Evolutionary conservation across 192 early-diverging fungal genomes (phyloP), one percentile per base, ranked within the genome.

Genomic region (Podila epigama): DNA sequence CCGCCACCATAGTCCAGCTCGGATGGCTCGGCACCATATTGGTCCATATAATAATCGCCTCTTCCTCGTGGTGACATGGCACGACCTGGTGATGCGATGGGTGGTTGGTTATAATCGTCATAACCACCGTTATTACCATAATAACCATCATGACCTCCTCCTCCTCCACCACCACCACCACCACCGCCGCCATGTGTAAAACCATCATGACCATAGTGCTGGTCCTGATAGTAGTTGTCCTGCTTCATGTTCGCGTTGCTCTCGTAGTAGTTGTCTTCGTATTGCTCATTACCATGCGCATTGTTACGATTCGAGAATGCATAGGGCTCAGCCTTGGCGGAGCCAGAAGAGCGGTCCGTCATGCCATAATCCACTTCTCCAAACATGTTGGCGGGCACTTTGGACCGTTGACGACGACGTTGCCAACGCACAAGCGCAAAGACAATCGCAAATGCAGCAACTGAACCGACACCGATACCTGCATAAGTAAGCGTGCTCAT

Each of bases 311-410:
- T 64, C 25, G 72, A 63, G 66, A 77, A 77, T 42, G 72, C 60
- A 29, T 77, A 77, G 32, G 6, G 60, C 33, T 66, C 66, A 2
- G 54, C 51, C 55, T 77, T 77, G 35, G 72, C n/a, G 1, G n/a
- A n/a, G n/a, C n/a, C n/a, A n/a, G 58, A 1, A 3, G 12, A 53
- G 1, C 71, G 63, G 27, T 75, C 64, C 8, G 71, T 66, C 71
- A 75, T 75, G 3, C 72, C 72, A 57, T 77, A 77, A n/a, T 77
- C 66, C 10, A 77, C 51, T 37, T 68, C 72, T 4, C 65, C 59
- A 68, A 77, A 77, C 72, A 77, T 77, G 11, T 77, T 54, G 10
- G 53, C 72, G 42, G 71, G 72, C 27, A 63, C 35, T 18, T 56
- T 56, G 20, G 65, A 63, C 35, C 72, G 51, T 22, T 77, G 58